phyloP scores from a whole-genome alignment of 1,284 basidiomycete species.

The Sanguinoderma infundibulare region DNA sequence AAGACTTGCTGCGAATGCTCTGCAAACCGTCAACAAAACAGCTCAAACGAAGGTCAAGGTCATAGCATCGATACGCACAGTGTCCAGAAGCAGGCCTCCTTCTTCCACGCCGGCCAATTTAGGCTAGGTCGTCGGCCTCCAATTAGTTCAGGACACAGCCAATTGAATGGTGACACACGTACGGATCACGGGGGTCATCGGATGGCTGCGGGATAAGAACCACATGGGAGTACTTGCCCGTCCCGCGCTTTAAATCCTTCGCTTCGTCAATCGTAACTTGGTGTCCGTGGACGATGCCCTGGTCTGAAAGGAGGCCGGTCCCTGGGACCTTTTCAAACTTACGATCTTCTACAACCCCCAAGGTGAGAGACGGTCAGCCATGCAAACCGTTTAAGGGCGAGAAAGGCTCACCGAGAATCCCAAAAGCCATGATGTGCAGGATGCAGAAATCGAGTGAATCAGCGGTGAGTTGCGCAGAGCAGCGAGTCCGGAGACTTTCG shows the following conservation, averaged over 20 bases:
- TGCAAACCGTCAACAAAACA: constrained; percentile 9
- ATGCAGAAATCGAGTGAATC: not conserved
- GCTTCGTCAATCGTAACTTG: constrained; percentile 40
- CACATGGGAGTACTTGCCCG: constrained; percentile 43
- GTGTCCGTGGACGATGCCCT: constrained; percentile 42
- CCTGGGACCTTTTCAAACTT: constrained; percentile 43
- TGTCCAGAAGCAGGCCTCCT: constrained; percentile 50
- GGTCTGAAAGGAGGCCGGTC: constrained; percentile 48
- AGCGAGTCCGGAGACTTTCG: not conserved
- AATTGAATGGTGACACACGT: constrained; percentile 14
- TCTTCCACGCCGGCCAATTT: constrained; percentile 52
- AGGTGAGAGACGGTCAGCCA: not conserved
- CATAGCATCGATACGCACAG: constrained; percentile 30
- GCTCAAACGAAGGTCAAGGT: not conserved
- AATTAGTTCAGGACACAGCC: too few species aligned
- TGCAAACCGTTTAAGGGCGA: too few species aligned
- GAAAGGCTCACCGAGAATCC: constrained; percentile 40
- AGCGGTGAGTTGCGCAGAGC: not conserved
- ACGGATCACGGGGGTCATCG: constrained; percentile 49
- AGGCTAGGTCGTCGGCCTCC: constrained; percentile 26
- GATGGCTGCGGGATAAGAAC: constrained; percentile 51
- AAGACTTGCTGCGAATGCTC: constrained; percentile 44
- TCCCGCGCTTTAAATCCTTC: constrained; percentile 41
- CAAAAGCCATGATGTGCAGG: constrained; percentile 38
- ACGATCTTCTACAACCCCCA: constrained; percentile 37